phyloP scores from a whole-genome alignment of 2,329 filamentous ascomycete species.

The Trichoderma endophyticum region DNA sequence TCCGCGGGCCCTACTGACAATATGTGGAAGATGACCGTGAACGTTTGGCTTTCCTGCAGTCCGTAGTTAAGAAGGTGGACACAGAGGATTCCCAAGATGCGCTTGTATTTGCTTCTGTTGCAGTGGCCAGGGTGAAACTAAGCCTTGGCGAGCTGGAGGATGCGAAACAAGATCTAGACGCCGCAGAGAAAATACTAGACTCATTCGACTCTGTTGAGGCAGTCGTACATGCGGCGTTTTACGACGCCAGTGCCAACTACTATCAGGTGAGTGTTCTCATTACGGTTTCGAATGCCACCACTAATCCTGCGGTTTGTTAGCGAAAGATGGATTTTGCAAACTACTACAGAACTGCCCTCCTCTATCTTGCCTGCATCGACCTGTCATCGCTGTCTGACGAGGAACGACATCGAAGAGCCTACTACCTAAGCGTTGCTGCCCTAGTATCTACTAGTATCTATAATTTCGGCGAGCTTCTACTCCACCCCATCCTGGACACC shows the following conservation, averaged over 20 bases:
- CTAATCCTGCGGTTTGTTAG: constrained; percentile 25
- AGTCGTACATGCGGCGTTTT: constrained; percentile 93
- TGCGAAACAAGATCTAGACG: constrained; percentile 81
- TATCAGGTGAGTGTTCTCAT: constrained; percentile 61
- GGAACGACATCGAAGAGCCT: constrained; percentile 80
- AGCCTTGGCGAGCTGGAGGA: constrained; percentile 75
- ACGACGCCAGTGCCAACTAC: constrained; percentile 91
- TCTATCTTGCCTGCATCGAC: constrained; percentile 96
- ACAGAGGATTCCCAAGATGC: constrained; percentile 92
- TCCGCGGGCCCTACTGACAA: not conserved
- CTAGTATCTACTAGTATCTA: constrained; percentile 94
- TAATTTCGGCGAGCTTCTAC: constrained; percentile 98
- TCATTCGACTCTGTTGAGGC: constrained; percentile 93
- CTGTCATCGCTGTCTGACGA: constrained; percentile 67
- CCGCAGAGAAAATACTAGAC: constrained; percentile 83
- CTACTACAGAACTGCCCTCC: constrained; percentile 95
- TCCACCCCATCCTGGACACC: constrained; percentile 91
- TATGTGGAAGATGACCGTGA: constrained; percentile 73
- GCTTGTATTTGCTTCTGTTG: constrained; percentile 88
- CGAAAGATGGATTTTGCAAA: constrained; percentile 87
- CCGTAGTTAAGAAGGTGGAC: constrained; percentile 83
- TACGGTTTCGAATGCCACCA: not conserved
- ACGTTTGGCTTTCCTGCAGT: constrained; percentile 78
- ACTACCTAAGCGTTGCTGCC: constrained; percentile 88
- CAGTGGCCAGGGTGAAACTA: constrained; percentile 83